Conservation (phyloP, 1,139 yeast species). For the Debaryomyces sp. region DNA sequence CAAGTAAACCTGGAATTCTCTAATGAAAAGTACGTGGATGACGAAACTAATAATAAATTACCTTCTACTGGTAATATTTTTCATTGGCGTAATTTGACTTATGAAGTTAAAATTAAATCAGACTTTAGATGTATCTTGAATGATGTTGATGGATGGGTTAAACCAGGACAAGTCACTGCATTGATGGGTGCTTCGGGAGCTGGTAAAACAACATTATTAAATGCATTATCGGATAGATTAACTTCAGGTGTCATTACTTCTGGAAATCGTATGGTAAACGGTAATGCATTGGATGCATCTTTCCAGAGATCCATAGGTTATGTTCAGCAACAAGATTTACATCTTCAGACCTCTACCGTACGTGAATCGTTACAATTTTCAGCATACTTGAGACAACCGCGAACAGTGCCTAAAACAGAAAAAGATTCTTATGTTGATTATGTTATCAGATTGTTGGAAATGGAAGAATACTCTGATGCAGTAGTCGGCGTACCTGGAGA, state of each 20-base stretch:
- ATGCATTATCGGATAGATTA: constrained; percentile 75
- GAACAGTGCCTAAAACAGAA: constrained; percentile 51
- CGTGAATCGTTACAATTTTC: constrained; percentile 75
- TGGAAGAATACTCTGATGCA: constrained; percentile 39
- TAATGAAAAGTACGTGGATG: constrained; percentile 9
- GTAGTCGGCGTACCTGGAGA: constrained; percentile 44
- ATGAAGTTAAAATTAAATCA: constrained; percentile 66
- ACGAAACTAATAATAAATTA: constrained; percentile 8
- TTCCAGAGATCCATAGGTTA: constrained; percentile 84
- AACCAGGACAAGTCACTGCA: constrained; percentile 51
- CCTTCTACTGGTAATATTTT: constrained; percentile 46
- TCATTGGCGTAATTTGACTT: constrained; percentile 80
- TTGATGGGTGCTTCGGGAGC: constrained; percentile 89
- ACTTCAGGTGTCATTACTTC: constrained; percentile 73
- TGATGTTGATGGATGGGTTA: constrained; percentile 81
- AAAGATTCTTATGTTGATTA: constrained; percentile 72
- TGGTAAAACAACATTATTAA: constrained; percentile 75
- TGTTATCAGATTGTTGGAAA: constrained; percentile 57
- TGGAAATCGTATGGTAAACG: constrained; percentile 76
- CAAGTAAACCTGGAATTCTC: not conserved
- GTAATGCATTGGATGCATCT: constrained; percentile 64
- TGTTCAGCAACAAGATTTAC: constrained; percentile 83
- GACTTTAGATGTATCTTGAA: constrained; percentile 64
- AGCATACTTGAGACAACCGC: constrained; percentile 74
- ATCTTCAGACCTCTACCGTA: constrained; percentile 72